Conservation (phyloP, 495 filamentous ascomycete species). For the Entonaema liquescens region DNA sequence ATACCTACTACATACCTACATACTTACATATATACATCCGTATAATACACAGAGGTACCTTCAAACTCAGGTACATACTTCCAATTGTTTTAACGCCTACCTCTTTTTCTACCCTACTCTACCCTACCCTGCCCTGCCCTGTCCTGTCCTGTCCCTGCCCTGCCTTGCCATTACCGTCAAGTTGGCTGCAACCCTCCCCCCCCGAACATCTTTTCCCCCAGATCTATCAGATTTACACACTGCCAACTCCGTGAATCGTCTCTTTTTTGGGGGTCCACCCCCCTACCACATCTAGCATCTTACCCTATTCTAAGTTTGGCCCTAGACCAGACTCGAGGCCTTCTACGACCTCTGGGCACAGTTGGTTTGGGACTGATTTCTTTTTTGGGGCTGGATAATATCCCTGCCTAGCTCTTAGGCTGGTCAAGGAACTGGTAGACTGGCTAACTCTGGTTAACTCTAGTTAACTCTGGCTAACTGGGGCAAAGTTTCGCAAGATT, state of each 20-base stretch:
- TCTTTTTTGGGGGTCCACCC: conserved; percentile 28
- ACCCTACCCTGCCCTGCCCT: background rate
- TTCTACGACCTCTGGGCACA: conserved; percentile 21
- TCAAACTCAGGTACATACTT: background rate
- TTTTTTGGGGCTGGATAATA: conserved; percentile 37
- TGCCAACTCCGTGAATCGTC: conserved; percentile 29
- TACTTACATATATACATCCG: background rate
- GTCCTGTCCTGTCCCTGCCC: conserved; percentile 14
- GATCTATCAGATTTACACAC: conserved; percentile 41
- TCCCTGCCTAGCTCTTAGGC: conserved; percentile 26
- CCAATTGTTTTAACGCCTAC: conserved; percentile 12
- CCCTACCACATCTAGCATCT: conserved; percentile 14
- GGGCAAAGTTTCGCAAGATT: conserved; percentile 3
- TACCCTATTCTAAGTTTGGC: conserved; percentile 30
- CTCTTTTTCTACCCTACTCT: background rate
- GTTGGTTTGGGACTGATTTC: conserved; percentile 42
- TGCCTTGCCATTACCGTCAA: conserved; percentile 31
- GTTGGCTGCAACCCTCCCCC: conserved; percentile 31
- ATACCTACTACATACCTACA: background rate
- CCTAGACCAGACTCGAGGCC: conserved; percentile 23
- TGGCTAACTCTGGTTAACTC: too few relatives aligned
- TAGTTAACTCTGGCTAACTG: too few relatives aligned
- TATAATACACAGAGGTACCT: background rate
- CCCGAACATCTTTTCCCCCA: conserved; percentile 36
- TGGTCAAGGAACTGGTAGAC: background rate